Evolutionary conservation across 768 basidiomycete genomes (phyloP), one percentile per base, ranked within the genome.

Genomic region (Lentinula sp.): DNA sequence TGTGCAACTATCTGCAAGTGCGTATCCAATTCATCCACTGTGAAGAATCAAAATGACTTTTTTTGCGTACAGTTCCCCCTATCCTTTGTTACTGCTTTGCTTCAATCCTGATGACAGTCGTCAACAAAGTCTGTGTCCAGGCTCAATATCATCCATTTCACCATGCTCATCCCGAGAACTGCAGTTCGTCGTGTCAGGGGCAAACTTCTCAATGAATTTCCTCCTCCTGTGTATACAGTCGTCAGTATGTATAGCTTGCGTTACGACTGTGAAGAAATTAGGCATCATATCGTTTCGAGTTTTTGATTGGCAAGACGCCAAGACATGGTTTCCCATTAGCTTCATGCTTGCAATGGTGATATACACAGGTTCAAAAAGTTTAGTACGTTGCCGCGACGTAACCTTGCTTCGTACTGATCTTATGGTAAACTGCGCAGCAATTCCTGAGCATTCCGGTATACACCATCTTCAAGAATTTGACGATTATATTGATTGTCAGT

Each of bases 401-500:
- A 33, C 36, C 35, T 35, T 12, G 59, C 28, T 49, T 33, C 32
- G 60, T 57, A 58, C 15, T 20, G 32, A 54, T 50, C 43, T 43
- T 45, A 20, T 12, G 55, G 28, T 48, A 32, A n/a, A 20, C 9
- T 49, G 12, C 39, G 5, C 73, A 98, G 95, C 97, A 98, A 95
- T 93, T 87, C 74, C 80, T 99, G 53, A 91, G 86, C 65, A 98
- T 99, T 74, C 97, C 97, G 0, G 87, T 98, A 32, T 99, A 98
- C 76, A 98, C 97, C 0, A 98, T 99, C 64, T 98, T 98, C 84
- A 99, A 99, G 76, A 99, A 99, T 72, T 70, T 98, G 68, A 98
- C 97, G n/a, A 99, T 98, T 68, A 98, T 99, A 65, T 82, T 99
- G 33, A 98, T 98, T 69, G 95, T 93, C 64, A 65, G 89, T 20